Conservation (phyloP, 2,329 filamentous ascomycete species). For the Fusarium globosum region DNA sequence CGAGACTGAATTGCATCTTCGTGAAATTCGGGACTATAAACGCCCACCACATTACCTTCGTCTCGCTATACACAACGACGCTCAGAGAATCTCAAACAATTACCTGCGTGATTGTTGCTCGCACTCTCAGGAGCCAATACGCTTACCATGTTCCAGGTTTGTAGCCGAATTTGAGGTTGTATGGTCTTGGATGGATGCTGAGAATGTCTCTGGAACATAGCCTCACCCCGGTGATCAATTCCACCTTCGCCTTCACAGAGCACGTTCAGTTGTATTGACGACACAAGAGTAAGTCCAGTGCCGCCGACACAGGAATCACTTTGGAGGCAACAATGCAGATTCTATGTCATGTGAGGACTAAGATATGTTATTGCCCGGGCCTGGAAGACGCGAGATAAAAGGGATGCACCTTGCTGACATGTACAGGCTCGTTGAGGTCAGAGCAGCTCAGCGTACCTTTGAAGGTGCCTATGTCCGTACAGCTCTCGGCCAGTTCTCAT, state of each 20-base stretch:
- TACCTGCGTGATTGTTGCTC: not conserved
- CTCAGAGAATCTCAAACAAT: no score
- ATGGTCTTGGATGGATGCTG: conserved; percentile 5
- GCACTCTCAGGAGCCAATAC: not conserved
- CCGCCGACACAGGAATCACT: not conserved
- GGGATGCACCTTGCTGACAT: not conserved
- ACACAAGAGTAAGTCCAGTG: conserved; percentile 72
- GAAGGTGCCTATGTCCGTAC: conserved; percentile 97
- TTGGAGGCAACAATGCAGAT: not conserved
- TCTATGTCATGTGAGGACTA: not conserved
- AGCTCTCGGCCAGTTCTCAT: conserved; percentile 93
- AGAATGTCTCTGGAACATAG: conserved; percentile 49
- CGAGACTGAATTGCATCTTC: not conserved
- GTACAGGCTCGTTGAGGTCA: conserved; percentile 83
- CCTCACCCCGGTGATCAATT: conserved; percentile 78
- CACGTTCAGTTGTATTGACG: conserved; percentile 84
- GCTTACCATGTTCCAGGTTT: conserved; percentile 44
- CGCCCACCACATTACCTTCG: not conserved
- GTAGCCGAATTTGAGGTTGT: conserved; percentile 6
- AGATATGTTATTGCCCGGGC: not conserved
- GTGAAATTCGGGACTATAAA: not conserved
- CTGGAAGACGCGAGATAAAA: not conserved
- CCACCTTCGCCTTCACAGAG: conserved; percentile 83
- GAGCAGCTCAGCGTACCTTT: conserved; percentile 94
- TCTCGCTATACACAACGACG: not conserved